Evolutionary conservation across 352 stramenopile genomes (phyloP).

Genomic region (Phytophthora crassamura): DNA sequence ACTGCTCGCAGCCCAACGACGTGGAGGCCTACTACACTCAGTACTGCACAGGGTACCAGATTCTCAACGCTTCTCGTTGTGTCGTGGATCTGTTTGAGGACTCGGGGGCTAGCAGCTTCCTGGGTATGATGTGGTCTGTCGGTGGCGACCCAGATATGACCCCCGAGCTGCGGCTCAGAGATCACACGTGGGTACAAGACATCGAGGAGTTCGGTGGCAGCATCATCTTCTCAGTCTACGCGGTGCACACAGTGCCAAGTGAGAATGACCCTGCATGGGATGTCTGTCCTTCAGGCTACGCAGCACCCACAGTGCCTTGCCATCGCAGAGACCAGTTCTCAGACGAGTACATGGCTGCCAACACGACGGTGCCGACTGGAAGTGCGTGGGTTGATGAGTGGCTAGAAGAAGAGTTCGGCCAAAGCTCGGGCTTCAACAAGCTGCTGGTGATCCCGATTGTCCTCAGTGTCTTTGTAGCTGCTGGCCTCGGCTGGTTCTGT

Average conservation of each 20-base stretch:
- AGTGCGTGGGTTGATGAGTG: conserved; percentile 29
- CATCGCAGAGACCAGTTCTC: conserved; percentile 19
- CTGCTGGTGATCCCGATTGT: conserved; percentile 24
- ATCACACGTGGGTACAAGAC: conserved; percentile 32
- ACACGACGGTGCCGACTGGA: conserved; percentile 6
- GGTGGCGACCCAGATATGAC: conserved; percentile 25
- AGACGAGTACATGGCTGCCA: conserved; percentile 23
- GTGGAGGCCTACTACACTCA: conserved; percentile 21
- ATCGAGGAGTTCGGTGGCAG: conserved; percentile 18
- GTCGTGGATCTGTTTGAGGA: conserved; percentile 34
- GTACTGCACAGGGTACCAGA: conserved; percentile 44
- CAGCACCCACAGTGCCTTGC: conserved; percentile 24
- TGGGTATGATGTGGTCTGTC: conserved; percentile 41
- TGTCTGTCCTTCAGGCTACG: conserved; percentile 29
- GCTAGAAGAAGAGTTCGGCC: conserved; percentile 26
- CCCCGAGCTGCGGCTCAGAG: conserved; percentile 21
- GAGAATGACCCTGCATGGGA: conserved; percentile 21
- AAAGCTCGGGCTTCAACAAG: conserved; percentile 8
- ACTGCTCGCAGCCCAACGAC: conserved; percentile 38
- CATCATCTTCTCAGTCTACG: conserved; percentile 32
- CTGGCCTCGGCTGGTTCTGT: conserved; percentile 8
- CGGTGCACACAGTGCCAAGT: conserved; percentile 25
- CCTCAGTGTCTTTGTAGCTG: background rate
- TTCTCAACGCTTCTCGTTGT: conserved; percentile 41
- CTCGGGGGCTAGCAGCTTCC: background rate